Evolutionary conservation across 23 red algal genomes (phyloP).

Genomic region (Pyropia haitanensis): DNA sequence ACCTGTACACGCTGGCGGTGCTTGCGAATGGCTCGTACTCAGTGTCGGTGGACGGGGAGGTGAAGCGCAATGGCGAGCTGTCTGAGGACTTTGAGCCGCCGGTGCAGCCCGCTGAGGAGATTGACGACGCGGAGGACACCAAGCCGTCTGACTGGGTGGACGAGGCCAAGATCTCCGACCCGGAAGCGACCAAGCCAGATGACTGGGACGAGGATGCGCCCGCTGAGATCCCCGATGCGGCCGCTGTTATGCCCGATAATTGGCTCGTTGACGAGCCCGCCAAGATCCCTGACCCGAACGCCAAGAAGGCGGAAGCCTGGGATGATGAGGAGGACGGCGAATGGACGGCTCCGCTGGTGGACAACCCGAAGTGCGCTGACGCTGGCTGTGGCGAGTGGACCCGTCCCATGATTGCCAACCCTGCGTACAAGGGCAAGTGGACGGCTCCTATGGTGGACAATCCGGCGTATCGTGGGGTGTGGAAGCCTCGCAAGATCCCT

Average conservation of each 20-base stretch:
- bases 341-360: conserved; percentile 70
- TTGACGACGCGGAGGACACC: conserved; percentile 90
- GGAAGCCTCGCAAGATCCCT: conserved; percentile 82
- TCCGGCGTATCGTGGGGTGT: conserved; percentile 80
- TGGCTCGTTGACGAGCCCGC: conserved; percentile 88
- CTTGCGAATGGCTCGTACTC: conserved; percentile 60
- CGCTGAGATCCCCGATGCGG: conserved; percentile 63
- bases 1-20: conserved; percentile 89
- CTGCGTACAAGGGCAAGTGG: conserved; percentile 98
- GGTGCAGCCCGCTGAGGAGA: conserved; percentile 82
- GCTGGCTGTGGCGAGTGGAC: conserved; percentile 91
- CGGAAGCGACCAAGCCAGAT: conserved; percentile 77
- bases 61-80: conserved; percentile 55
- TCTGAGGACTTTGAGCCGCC: conserved; percentile 88
- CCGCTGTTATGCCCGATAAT: conserved; percentile 61
- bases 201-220: conserved; percentile 99
- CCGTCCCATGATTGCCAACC: conserved; percentile 79
- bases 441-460: conserved; percentile 92
- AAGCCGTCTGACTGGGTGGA: conserved; percentile 99
- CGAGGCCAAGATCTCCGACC: conserved; percentile 70
- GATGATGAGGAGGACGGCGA: conserved; percentile 91
- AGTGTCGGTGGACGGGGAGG: conserved; percentile 64
- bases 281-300: conserved; percentile 73
- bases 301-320: conserved; percentile 74
- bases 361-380: conserved; percentile 89